Percentiles rank a stretch among this genome's conserved stretches.
Evolutionary conservation across 2,329 filamentous ascomycete species (phyloP).

Genomic region (Ophiostoma perfectum): DNA sequence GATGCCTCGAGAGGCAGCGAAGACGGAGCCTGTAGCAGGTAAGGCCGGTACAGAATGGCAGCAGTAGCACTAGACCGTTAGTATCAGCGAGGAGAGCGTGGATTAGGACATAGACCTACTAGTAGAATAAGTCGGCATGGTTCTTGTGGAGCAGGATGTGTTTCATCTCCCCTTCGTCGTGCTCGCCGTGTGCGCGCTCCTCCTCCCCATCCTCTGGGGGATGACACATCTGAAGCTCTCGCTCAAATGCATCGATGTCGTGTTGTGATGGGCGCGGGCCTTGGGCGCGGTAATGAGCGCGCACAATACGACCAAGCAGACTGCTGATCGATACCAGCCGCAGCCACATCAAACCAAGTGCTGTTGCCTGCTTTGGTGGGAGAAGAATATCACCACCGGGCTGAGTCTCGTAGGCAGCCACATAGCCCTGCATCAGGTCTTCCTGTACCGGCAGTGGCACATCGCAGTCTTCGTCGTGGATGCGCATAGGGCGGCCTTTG

Average conservation of each 20-base stretch:
- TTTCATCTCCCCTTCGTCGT: background rate
- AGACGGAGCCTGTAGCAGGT: background rate
- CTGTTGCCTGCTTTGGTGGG: background rate
- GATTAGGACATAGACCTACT: background rate
- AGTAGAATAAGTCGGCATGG: background rate
- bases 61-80: background rate
- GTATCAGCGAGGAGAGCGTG: background rate
- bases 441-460: conserved; percentile 8
- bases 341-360: conserved; percentile 5
- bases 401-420: background rate
- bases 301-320: conserved; percentile 14
- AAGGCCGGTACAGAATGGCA: background rate
- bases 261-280: background rate
- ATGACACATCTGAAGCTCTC: background rate
- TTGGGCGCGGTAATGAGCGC: conserved; percentile 16
- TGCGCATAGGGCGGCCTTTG: conserved; percentile 21
- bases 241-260: conserved; percentile 12
- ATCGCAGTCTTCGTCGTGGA: conserved; percentile 22
- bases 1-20: background rate
- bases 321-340: conserved; percentile 8
- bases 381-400: background rate
- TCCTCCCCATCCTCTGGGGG: background rate
- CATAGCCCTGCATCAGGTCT: conserved; percentile 27
- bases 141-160: conserved; percentile 1
- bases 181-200: background rate